phyloP scores from a whole-genome alignment of 495 filamentous ascomycete genomes.

The Penicillium antarcticum region DNA sequence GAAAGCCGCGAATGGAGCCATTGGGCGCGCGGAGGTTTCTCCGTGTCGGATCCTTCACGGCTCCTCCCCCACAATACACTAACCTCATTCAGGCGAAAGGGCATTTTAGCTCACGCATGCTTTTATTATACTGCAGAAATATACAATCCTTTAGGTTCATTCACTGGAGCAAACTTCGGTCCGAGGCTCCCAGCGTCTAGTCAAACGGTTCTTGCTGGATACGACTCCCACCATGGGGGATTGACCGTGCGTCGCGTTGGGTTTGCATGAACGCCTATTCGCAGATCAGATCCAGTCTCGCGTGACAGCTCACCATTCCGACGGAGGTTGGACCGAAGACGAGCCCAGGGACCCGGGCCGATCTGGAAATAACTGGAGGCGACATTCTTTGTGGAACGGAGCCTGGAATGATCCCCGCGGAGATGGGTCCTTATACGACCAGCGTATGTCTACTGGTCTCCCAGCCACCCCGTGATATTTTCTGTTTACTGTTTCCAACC shows the following conservation, averaged over 20 bases:
- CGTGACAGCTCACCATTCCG: neutral
- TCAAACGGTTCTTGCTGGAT: neutral
- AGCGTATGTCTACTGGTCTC: neutral
- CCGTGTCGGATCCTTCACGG: conserved; percentile 25
- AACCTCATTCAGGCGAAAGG: conserved; percentile 2
- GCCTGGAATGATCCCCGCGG: neutral
- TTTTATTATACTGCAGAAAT: neutral
- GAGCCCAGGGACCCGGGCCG: neutral
- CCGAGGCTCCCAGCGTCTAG: neutral
- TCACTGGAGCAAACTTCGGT: neutral
- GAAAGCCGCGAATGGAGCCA: neutral
- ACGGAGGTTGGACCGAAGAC: neutral
- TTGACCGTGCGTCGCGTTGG: neutral
- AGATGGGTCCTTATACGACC: neutral
- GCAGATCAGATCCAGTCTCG: neutral
- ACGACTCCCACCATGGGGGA: neutral
- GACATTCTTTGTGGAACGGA: neutral
- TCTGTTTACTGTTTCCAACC: too few species aligned
- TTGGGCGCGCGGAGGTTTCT: conserved; percentile 18
- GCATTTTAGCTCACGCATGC: neutral
- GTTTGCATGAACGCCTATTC: neutral
- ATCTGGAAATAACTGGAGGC: neutral
- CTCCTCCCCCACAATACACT: conserved; percentile 21
- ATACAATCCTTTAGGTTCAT: neutral
- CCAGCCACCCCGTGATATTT: neutral